phyloP scores from a whole-genome alignment of 257 asterid species.

The Ligustrum vulgare region DNA sequence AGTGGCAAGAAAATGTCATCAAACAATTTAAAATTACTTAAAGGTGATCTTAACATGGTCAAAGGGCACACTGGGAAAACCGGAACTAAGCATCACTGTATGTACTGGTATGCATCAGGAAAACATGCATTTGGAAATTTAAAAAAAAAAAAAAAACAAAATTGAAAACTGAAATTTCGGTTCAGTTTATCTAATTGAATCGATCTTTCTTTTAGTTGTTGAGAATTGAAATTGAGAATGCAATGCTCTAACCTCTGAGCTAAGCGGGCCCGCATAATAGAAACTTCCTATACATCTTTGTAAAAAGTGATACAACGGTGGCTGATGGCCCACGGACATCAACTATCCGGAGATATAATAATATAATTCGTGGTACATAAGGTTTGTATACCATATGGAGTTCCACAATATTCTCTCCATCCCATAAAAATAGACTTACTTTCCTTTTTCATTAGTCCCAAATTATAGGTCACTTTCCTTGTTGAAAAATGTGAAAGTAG shows the following conservation, averaged over 20 bases:
- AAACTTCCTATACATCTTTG: background rate
- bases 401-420: background rate
- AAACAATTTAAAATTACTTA: background rate
- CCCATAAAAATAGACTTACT: too few species aligned
- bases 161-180: background rate
- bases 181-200: background rate
- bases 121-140: background rate
- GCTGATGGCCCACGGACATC: background rate
- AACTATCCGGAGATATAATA: background rate
- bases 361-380: background rate
- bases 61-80: background rate
- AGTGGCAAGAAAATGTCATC: background rate
- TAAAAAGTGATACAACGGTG: background rate
- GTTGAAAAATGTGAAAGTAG: too few species aligned
- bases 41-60: background rate
- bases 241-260: too few species aligned
- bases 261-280: too few species aligned
- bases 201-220: too few species aligned
- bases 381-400: background rate
- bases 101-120: background rate
- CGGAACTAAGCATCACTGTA: background rate
- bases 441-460: too few species aligned
- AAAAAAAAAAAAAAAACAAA: background rate
- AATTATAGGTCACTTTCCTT: too few species aligned
- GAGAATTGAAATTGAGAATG: too few species aligned